Conservation (phyloP, 2,329 filamentous ascomycete species). For the Colletotrichum simmondsii region DNA sequence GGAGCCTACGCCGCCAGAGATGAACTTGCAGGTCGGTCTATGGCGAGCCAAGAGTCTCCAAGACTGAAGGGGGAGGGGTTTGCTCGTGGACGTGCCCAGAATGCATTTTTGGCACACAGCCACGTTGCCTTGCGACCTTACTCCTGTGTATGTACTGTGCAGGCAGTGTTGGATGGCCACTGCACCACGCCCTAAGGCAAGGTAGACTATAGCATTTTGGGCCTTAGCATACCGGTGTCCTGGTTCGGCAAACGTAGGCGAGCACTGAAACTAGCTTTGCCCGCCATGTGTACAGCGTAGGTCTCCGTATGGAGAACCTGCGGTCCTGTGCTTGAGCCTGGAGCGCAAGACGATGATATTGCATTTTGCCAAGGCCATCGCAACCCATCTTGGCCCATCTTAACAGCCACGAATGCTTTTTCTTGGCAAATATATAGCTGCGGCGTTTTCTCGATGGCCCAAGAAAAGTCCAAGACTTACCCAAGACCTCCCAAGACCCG, state of each 20-base stretch:
- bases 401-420: not conserved
- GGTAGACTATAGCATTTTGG: not conserved
- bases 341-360: not conserved
- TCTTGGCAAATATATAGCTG: slow-evolving; percentile 18
- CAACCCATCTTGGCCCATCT: not conserved
- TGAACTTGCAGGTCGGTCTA: not conserved
- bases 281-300: not conserved
- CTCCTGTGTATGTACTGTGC: no score
- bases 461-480: not conserved
- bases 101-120: not conserved
- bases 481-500: not conserved
- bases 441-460: not conserved
- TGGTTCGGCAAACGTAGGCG: not conserved
- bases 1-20: not conserved
- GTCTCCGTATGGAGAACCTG: no score
- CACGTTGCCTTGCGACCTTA: not conserved
- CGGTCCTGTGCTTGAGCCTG: not conserved
- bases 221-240: not conserved
- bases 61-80: not conserved
- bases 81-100: not conserved
- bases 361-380: not conserved
- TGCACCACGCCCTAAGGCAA: not conserved
- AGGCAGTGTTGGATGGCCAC: no score
- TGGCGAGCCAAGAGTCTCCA: not conserved
- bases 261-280: not conserved